Percentiles rank a stretch among this genome's conserved stretches.
Conservation (phyloP, 1,284 basidiomycete species). For the Xerocomus cyaneibrunnescens region DNA sequence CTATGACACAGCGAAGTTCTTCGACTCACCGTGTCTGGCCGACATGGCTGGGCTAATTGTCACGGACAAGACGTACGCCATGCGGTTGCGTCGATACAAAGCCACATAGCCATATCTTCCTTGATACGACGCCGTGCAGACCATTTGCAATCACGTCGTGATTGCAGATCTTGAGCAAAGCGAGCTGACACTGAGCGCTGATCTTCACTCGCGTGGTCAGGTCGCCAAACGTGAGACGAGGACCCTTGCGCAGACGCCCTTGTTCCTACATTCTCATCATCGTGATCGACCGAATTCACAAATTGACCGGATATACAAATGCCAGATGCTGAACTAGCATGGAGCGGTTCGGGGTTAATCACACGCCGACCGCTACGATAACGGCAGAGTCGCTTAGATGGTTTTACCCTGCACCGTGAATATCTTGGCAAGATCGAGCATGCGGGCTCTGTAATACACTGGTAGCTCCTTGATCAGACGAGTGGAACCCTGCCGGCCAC, state of each 20-base stretch:
- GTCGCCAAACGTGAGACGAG: constrained; percentile 1
- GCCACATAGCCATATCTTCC: not conserved
- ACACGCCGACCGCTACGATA: not conserved
- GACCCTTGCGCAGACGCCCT: not conserved
- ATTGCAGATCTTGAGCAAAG: constrained; percentile 8
- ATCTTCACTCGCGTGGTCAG: constrained; percentile 13
- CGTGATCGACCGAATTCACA: not conserved
- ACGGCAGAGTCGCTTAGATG: not conserved
- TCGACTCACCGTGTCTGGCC: not conserved
- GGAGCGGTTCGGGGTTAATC: not conserved
- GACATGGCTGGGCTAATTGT: not conserved
- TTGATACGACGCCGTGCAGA: constrained; percentile 6
- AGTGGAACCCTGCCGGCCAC: not conserved
- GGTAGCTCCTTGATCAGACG: not conserved
- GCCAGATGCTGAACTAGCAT: too few relatives aligned
- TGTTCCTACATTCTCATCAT: not conserved
- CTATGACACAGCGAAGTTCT: not conserved
- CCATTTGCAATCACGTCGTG: not conserved
- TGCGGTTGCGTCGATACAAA: not conserved
- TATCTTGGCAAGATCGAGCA: not conserved
- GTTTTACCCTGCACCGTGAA: not conserved
- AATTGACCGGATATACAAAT: not conserved
- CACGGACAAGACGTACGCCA: not conserved
- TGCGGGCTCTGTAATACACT: not conserved
- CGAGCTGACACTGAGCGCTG: constrained; percentile 7